phyloP scores from a whole-genome alignment of 2,329 filamentous ascomycete genomes.

The Coniochaeta sp. region DNA sequence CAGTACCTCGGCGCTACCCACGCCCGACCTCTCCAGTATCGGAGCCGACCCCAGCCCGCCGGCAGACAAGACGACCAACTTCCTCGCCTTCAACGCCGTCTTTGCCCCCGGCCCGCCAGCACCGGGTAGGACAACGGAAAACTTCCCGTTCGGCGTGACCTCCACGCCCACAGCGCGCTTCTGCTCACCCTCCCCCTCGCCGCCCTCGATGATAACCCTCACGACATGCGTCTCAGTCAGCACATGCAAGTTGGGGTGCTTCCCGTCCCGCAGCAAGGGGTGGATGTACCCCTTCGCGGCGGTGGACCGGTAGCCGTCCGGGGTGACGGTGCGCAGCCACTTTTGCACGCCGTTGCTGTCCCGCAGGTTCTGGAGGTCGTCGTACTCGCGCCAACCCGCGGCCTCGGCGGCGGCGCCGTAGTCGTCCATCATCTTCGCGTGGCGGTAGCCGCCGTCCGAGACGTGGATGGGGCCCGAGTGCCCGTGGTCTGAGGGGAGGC shows the following conservation, averaged over 20 bases:
- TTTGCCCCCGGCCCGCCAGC: constrained; percentile 17
- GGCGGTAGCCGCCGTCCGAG: constrained; percentile 36
- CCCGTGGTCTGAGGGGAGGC: constrained; percentile 31
- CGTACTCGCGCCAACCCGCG: constrained; percentile 38
- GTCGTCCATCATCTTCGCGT: constrained; percentile 27
- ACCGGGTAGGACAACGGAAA: constrained; percentile 22
- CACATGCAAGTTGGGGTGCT: constrained; percentile 23
- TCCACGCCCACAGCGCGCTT: constrained; percentile 49
- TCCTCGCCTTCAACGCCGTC: constrained; percentile 39
- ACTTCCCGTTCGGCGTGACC: constrained; percentile 38
- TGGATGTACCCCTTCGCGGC: constrained; percentile 22
- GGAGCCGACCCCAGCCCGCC: constrained; percentile 46
- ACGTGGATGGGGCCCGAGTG: constrained; percentile 39
- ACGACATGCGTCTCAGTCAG: constrained; percentile 23
- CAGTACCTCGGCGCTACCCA: constrained; percentile 44
- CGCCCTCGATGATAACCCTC: constrained; percentile 45
- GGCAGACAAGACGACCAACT: constrained; percentile 41
- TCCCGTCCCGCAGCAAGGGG: constrained; percentile 18
- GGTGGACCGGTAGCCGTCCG: constrained; percentile 28
- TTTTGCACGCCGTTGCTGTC: constrained; percentile 24
- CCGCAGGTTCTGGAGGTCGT: constrained; percentile 42
- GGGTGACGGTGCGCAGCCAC: constrained; percentile 19
- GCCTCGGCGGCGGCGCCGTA: constrained; percentile 37
- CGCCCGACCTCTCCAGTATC: constrained; percentile 55
- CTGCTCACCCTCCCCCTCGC: too few relatives aligned